Percentiles rank a stretch among this genome's conserved stretches.
These are phyloP conservation scores for Powellomyces hirtus DNA, from an alignment of 192 early-diverging fungal species.

Conservation along the genomic window DNA sequence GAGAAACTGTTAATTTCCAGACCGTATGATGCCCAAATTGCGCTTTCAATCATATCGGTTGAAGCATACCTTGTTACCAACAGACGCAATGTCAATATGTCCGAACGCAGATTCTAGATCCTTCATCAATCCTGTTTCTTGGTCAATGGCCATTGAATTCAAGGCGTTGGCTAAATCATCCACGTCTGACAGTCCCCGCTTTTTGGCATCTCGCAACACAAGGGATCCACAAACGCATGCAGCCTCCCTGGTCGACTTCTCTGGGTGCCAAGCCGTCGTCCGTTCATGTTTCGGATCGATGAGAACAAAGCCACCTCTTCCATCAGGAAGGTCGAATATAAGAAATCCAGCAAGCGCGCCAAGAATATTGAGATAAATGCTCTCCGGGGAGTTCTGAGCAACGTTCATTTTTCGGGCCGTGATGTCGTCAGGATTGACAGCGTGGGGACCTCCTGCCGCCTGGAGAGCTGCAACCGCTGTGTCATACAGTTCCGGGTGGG, in stretches of 20 bases:
- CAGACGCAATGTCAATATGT: slow-evolving; percentile 10
- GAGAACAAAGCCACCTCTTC: slow-evolving; percentile 21
- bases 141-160: slow-evolving; percentile 27
- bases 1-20: too few relatives aligned
- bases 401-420: slow-evolving; percentile 15
- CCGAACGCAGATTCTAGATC: slow-evolving; percentile 23
- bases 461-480: not conserved
- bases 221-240: slow-evolving; percentile 26
- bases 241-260: slow-evolving; percentile 15
- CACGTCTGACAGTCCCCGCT: slow-evolving; percentile 12
- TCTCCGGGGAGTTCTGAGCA: not conserved
- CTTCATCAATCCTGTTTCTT: slow-evolving; percentile 23
- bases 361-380: slow-evolving; percentile 18
- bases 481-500: slow-evolving; percentile 21
- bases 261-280: slow-evolving; percentile 29
- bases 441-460: slow-evolving; percentile 11
- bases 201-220: slow-evolving; percentile 25
- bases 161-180: slow-evolving; percentile 25
- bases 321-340: slow-evolving; percentile 27
- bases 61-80: not conserved
- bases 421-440: slow-evolving; percentile 24
- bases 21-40: too few relatives aligned
- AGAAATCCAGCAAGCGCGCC: slow-evolving; percentile 18
- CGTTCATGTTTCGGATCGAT: slow-evolving; percentile 24
- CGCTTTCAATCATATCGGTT: too few relatives aligned